A percentile compares a stretch with the other conserved stretches of the same genome.
These are phyloP conservation scores for Kodamaea nitidulidarum DNA, from an alignment of 805 yeast species.

Conservation along the genomic window DNA sequence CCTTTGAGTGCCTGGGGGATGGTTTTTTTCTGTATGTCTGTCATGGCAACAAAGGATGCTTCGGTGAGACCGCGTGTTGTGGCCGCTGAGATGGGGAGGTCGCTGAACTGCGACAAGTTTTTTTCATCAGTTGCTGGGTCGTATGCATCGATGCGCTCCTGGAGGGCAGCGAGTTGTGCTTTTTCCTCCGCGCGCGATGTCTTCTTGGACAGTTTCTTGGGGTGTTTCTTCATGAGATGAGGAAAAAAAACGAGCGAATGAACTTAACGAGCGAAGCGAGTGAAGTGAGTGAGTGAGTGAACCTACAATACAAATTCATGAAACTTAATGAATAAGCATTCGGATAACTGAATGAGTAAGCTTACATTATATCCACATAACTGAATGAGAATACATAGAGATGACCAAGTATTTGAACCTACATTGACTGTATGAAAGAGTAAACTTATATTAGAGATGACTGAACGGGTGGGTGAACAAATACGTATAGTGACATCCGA, in stretches of 20 bases:
- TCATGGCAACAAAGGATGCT: slow-evolving; percentile 73
- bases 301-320: too few relatives aligned
- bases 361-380: too few relatives aligned
- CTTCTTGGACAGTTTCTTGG: slow-evolving; percentile 12
- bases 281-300: too few relatives aligned
- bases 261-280: too few relatives aligned
- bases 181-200: slow-evolving; percentile 28
- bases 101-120: slow-evolving; percentile 50
- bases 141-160: slow-evolving; percentile 48
- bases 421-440: too few relatives aligned
- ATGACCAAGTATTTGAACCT: too few relatives aligned
- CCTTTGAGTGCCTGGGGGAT: slow-evolving; percentile 76
- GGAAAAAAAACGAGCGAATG: background rate
- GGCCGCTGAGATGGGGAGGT: slow-evolving; percentile 67
- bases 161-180: slow-evolving; percentile 40
- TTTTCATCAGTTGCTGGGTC: slow-evolving; percentile 38
- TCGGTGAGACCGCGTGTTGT: slow-evolving; percentile 72
- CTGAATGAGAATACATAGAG: too few relatives aligned
- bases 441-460: too few relatives aligned
- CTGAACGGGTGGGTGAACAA: too few relatives aligned
- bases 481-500: too few relatives aligned
- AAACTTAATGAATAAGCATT: too few relatives aligned
- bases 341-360: too few relatives aligned
- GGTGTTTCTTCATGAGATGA: slow-evolving; percentile 5
- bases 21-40: slow-evolving; percentile 81